Base-by-base conservation (phyloP, 495 filamentous ascomycete genomes). In the Aspergillus heteromorphus region DNA sequence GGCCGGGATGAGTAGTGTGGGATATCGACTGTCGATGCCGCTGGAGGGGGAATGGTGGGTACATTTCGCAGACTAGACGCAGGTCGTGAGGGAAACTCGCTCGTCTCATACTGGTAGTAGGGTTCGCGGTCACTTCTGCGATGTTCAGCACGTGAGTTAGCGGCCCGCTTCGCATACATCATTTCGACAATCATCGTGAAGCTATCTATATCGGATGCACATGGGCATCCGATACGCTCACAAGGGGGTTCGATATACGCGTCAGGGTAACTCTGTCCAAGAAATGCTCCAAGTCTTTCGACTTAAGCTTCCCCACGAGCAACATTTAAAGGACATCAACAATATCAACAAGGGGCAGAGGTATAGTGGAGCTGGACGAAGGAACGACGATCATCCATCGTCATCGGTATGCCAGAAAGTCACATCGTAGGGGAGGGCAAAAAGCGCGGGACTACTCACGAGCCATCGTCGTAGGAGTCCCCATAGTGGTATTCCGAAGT, bases 1-100 rank as follows among this genome's bases (percentile, higher is more conserved):
- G 78, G 73, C 30, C 69, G 72, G 20, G 78, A 70, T 54, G 80
- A 70, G 67, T 83, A 78, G 41, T 75, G 48, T 51, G 79, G 67
- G 30, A 74, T 56, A 57, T 82, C 81, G 55, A 61, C 66, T 16
- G 66, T 53, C 6, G 66, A 74, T 6, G 68, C 67, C 10, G 70
- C 61, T 2, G 81, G 81, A 18, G 83, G 80, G 2, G 78, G 77
- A n/a, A 86, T 79, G 18, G 66, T 73, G 1, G 83, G 81, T 6
- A 74, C 73, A 23, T 68, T 73, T 21, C 79, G 73, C 16, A 87
- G 59, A 27, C 83, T 76, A 5, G 84, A 86, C 3, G 76, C 64
- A 18, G 79, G 73, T 55, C 82, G 75, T 4, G 80, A 79, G 8
- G 68, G 71, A 4, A 68, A 68, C 20, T 62, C 60, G 6, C 59